Evolutionary conservation across 2,329 filamentous ascomycete species (phyloP), one percentile per base, ranked within the genome.

Genomic region (Penicillium sp.): DNA sequence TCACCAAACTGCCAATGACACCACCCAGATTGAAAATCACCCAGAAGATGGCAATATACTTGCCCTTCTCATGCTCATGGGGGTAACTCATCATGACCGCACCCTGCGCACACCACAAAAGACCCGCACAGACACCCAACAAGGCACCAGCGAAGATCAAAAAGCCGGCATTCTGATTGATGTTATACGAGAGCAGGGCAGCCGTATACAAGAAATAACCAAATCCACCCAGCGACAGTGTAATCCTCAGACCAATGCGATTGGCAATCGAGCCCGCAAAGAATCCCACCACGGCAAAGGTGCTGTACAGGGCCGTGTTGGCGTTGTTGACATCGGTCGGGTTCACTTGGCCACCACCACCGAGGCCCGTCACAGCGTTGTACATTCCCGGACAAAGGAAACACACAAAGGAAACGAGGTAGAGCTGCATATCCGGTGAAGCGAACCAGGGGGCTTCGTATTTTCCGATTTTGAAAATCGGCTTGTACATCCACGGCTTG

Each of bases 11-110:
- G 65, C 93, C 93, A 76, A 97, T 92, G 64, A 97, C 93, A 71
- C 89, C 93, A 70, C 93, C 93, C 62, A 93, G 78, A 79, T 97
- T 97, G 84, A 97, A 97, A 72, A 97, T 96, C 76, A 93, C 88
- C 93, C 93, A 97, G 80, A 97, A 97, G 81, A 88, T 89, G 63
- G 91, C 91, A 76, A 97, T 96, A 77, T 93, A 97, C 62, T 89
- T 88, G 49, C 93, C 93, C 83, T 97, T 97, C 66, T 87, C 86
- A 37, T 86, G 78, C 79, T 97, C 93, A 22, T 86, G 83, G 1
- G 93, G 93, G 76, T 97, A 97, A 44, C 91, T 88, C 87, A 96
- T 94, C 80, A 84, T 84, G 53, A 84, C 78, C 1, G 81, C 79
- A 50, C 82, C 82, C 66, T 84, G 82, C 1, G 81, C 82, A 59